Base-by-base conservation (phyloP, 352 stramenopile species). In the Blastocystis hominis region DNA sequence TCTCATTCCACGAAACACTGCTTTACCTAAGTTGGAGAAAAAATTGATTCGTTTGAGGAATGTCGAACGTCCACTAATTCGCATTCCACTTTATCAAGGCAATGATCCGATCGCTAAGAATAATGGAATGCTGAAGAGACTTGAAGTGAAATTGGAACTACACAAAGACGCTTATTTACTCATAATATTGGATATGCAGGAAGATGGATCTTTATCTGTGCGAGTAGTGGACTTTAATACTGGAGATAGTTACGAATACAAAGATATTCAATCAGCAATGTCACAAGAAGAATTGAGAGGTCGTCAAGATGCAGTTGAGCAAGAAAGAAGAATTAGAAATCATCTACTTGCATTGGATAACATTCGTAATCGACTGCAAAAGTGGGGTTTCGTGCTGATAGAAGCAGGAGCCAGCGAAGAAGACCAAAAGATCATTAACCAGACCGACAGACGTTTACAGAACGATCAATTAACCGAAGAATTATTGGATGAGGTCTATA, bases 211-310 rank as follows among this genome's bases (percentile, higher is more conserved):
- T 3, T 34, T 77, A 2, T 77, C 66, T 15, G 40, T 56, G 38
- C 66, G 46, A 24, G 40, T 77, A 3, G 66, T 34, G 2, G 66
- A 77, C n/a, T 77, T 38, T 77, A 20, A 77, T 30, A 77, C 66
- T 56, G 66, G 66, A 1, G 15, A 13, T 20, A 40, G 55, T 2
- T 4, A 24, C n/a, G 66, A 54, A 20, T 40, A 77, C 66, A 53
- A 7, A 59, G 34, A 77, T 59, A 56, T 77, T 40, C 20, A 77
- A 56, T 6, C 66, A 56, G 50, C 50, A 46, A 77, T 36, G 20
- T 47, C 36, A 77, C 3, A 77, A 40, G 50, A 77, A 24, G 20
- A 59, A 59, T n/a, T 59, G 10, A 13, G 50, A 59, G n/a, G n/a
- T 59, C 50, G 50, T 59, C 13, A 20, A 13, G 10, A 59, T 59